A percentile compares a stretch with the other conserved stretches of the same genome.
Evolutionary conservation across 352 stramenopile species (phyloP).

Genomic region (Phytophthora agathidicida): DNA sequence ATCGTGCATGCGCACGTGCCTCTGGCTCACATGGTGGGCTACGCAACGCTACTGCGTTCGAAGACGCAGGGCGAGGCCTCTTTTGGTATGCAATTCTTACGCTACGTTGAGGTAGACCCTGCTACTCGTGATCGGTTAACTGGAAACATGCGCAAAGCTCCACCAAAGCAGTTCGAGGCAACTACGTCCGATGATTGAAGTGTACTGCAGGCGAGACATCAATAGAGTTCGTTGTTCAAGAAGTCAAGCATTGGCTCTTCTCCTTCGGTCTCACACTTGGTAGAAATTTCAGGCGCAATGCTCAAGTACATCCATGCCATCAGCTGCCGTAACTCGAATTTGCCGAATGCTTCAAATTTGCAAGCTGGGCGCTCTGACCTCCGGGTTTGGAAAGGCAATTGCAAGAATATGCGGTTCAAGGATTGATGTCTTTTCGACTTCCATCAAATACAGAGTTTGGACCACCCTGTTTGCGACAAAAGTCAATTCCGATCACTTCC

Average conservation of each 20-base stretch:
- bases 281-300: conserved; percentile 94
- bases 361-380: too few species aligned
- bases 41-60: conserved; percentile 77
- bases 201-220: not conserved
- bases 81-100: conserved; percentile 79
- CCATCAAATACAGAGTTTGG: too few species aligned
- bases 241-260: not conserved
- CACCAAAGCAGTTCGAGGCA: conserved; percentile 7
- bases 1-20: conserved; percentile 73
- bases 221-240: conserved; percentile 27
- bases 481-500: too few species aligned
- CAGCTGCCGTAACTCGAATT: too few species aligned
- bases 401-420: too few species aligned
- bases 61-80: conserved; percentile 81
- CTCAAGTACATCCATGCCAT: too few species aligned
- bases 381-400: too few species aligned
- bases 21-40: conserved; percentile 80
- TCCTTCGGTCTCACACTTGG: conserved; percentile 17
- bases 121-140: conserved; percentile 58
- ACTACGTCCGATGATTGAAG: conserved; percentile 8
- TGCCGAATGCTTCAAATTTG: too few species aligned
- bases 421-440: too few species aligned
- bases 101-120: conserved; percentile 67
- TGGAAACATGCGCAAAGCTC: conserved; percentile 23
- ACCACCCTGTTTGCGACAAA: too few species aligned